These are phyloP conservation scores for Nigrospora oryzae DNA, from an alignment of 2,329 filamentous ascomycete species.

Conservation along the genomic window DNA sequence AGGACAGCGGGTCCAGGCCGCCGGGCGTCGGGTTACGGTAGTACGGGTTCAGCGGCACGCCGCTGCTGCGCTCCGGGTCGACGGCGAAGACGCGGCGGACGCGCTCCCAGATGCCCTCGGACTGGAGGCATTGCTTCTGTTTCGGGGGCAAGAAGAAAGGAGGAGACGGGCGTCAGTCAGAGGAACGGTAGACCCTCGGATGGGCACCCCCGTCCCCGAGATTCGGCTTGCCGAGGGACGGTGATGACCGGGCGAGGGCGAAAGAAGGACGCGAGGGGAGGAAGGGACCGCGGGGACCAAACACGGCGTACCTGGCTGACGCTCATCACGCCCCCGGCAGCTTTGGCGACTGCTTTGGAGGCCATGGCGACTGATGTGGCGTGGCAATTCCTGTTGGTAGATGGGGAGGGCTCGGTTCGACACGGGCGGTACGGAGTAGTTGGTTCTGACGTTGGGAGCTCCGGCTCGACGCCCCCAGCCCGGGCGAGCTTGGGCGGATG, in stretches of 20 bases:
- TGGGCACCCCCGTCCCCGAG: neutral
- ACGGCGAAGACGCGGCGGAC: slow-evolving; percentile 72
- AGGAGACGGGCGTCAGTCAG: neutral
- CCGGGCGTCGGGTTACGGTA: slow-evolving; percentile 83
- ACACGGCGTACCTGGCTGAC: slow-evolving; percentile 45
- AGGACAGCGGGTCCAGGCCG: slow-evolving; percentile 57
- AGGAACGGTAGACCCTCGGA: no score
- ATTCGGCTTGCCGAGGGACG: neutral
- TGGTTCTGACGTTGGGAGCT: slow-evolving; percentile 1
- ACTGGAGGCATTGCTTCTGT: slow-evolving; percentile 95
- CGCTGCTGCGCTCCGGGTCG: slow-evolving; percentile 82
- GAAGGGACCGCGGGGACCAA: slow-evolving; percentile 6
- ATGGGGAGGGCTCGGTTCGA: slow-evolving; percentile 2
- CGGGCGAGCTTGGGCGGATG: neutral
- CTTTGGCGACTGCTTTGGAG: slow-evolving; percentile 50
- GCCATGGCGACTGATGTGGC: slow-evolving; percentile 41
- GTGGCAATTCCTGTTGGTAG: slow-evolving; percentile 8
- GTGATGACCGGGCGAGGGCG: neutral
- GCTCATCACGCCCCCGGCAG: slow-evolving; percentile 43
- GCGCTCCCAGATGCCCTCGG: slow-evolving; percentile 77
- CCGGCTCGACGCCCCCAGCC: neutral
- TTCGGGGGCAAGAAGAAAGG: neutral
- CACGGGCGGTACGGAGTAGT: neutral
- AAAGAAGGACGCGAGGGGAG: slow-evolving; percentile 2
- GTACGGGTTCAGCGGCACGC: slow-evolving; percentile 86